Evolutionary conservation across 169 alveolate species (phyloP).

Genomic region (Amoebophrya sp.): DNA sequence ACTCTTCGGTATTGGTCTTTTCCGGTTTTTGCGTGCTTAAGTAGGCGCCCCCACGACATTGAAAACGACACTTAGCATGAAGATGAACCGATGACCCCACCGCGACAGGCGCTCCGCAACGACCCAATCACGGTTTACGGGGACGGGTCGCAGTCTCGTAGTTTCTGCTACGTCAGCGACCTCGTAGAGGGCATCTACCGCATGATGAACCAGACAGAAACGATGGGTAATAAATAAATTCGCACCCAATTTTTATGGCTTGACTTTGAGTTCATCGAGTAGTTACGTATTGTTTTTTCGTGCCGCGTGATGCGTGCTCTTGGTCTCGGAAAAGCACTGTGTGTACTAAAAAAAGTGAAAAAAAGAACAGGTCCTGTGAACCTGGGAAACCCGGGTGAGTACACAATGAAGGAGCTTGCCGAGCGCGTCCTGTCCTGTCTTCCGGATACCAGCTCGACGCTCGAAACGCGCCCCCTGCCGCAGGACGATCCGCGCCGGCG

Average conservation of each 20-base stretch:
- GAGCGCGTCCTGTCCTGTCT: neutral
- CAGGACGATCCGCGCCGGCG: constrained; percentile 46
- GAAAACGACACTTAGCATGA: no score
- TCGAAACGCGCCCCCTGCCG: constrained; percentile 34
- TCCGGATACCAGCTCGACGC: neutral
- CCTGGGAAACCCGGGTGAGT: constrained; percentile 49
- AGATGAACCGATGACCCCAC: neutral
- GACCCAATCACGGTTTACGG: constrained; percentile 47
- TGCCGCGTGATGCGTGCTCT: no score
- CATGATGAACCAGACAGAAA: constrained; percentile 35
- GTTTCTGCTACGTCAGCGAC: constrained; percentile 49
- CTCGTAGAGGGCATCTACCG: constrained; percentile 42
- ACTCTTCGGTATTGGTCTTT: no score
- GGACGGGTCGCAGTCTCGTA: constrained; percentile 48
- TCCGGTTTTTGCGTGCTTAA: no score
- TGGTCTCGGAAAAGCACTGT: no score
- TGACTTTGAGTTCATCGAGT: no score
- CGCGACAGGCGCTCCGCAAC: constrained; percentile 24
- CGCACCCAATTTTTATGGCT: no score
- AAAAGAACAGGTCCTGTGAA: constrained; percentile 46
- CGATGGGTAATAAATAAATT: neutral
- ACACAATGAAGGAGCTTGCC: constrained; percentile 42
- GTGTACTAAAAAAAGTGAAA: no score
- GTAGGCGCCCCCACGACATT: no score
- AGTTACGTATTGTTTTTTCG: no score